Base-by-base conservation (phyloP, 164 flowering plant species). In the Nymphaea colorata region DNA sequence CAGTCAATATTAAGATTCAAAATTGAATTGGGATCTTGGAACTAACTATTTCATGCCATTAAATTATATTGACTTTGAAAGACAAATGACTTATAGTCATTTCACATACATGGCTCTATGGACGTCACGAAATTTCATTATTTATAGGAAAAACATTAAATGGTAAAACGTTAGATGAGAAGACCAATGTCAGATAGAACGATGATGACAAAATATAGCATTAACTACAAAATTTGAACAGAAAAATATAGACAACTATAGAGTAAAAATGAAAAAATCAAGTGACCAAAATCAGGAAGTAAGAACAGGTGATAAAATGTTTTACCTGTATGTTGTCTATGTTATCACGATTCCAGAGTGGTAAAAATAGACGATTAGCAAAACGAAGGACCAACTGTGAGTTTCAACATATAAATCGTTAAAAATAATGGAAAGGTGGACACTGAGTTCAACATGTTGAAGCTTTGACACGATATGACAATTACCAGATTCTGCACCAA, bases 401-500 rank as follows among this genome's bases (percentile, higher is more conserved):
- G 66, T 76, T 64, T 67, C 60, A 69, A 69, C 15, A 42, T 25
- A 69, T 7, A 41, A 5, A 59, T 59, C 16, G 63, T 25, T 5
- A 25, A 61, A 61, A 61, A 61, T 61, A 61, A 6, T 7, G 41
- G 5, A 61, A 16, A n/a, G 6, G 25, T 61, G 41, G 6, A 61
- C 63, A 61, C 7, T 45, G 53, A 45, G 11, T 61, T 0, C 6
- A 5, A 61, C 6, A 25, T 61, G 15, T 55, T 61, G 63, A 61
- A 61, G 17, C 15, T 61, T 25, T 25, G 36, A 25, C 17, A 61
- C 2, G 53, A 45, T 45, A 10, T 45, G 53, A 5, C 41, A 61
- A 59, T 79, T 91, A 94, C 99, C 96, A 94, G 67, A 78, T 95
- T 95, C 75, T 95, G 99, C 76, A 95, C 99, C 75, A 94, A 80